A percentile compares a stretch with the other conserved stretches of the same genome.
phyloP scores from a whole-genome alignment of 73 alveolate species.

The Paramecium sexaurelia region DNA sequence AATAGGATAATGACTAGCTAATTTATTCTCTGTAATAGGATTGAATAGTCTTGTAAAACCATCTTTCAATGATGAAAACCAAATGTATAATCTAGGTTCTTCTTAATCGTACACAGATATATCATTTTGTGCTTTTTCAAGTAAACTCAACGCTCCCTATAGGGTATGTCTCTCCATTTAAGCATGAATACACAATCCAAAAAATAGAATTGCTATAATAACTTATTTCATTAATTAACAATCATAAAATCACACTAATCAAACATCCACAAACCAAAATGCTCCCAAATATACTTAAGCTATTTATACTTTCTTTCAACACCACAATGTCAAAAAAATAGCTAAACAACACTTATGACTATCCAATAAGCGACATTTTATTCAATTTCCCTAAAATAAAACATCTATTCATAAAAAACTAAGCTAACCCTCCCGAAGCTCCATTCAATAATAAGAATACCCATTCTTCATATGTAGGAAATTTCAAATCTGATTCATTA shows the following conservation, averaged over 20 bases:
- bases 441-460: neutral
- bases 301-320: neutral
- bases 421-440: neutral
- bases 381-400: neutral
- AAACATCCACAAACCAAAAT: neutral
- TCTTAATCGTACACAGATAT: neutral
- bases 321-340: neutral
- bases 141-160: constrained; percentile 27
- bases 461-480: neutral
- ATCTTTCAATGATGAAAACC: neutral
- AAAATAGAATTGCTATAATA: constrained; percentile 5
- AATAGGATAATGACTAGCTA: neutral
- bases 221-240: neutral
- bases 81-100: neutral
- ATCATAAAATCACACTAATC: neutral
- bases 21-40: constrained; percentile 17
- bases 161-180: neutral
- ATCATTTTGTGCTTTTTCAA: neutral
- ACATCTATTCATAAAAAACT: neutral
- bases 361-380: neutral
- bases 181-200: neutral
- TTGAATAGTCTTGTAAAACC: neutral
- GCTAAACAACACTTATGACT: constrained; percentile 14
- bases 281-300: neutral
- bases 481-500: neutral